phyloP scores from a whole-genome alignment of 1,139 yeast species.

The Debaryomyces psychrophilus region DNA sequence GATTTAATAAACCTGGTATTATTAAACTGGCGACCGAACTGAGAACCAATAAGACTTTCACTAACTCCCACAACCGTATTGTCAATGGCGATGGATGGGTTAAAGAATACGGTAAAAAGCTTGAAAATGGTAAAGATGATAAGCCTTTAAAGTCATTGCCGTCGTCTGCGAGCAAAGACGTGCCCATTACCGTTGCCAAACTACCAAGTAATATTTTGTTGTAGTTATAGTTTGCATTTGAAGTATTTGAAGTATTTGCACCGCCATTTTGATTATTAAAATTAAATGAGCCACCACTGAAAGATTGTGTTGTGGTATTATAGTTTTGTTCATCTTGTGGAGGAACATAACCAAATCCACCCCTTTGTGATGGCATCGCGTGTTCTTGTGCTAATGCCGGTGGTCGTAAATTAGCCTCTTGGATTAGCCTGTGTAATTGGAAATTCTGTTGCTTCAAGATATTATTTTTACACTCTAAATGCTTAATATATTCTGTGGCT shows the following conservation, averaged over 20 bases:
- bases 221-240: constrained; percentile 17
- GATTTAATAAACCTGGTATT: constrained; percentile 24
- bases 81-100: constrained; percentile 28
- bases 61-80: constrained; percentile 31
- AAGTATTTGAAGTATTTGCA: constrained; percentile 1
- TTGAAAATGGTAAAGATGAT: constrained; percentile 37
- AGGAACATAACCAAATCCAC: constrained; percentile 30
- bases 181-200: constrained; percentile 57
- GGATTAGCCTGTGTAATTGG: constrained; percentile 46
- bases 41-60: constrained; percentile 30
- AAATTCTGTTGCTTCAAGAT: constrained; percentile 57
- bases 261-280: constrained; percentile 7
- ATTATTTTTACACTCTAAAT: constrained; percentile 72
- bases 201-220: constrained; percentile 55
- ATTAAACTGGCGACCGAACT: constrained; percentile 30
- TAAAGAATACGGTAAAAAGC: constrained; percentile 29
- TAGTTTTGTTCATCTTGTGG: constrained; percentile 21
- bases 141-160: constrained; percentile 45
- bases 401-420: constrained; percentile 28
- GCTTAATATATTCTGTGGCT: constrained; percentile 88
- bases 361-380: constrained; percentile 11
- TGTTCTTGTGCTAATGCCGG: constrained; percentile 15
- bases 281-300: constrained; percentile 10
- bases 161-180: constrained; percentile 43
- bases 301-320: constrained; percentile 25